A percentile compares a stretch with the other conserved stretches of the same genome.
phyloP scores from a whole-genome alignment of 1,284 basidiomycete genomes.

The Microbotryum scabiosae region DNA sequence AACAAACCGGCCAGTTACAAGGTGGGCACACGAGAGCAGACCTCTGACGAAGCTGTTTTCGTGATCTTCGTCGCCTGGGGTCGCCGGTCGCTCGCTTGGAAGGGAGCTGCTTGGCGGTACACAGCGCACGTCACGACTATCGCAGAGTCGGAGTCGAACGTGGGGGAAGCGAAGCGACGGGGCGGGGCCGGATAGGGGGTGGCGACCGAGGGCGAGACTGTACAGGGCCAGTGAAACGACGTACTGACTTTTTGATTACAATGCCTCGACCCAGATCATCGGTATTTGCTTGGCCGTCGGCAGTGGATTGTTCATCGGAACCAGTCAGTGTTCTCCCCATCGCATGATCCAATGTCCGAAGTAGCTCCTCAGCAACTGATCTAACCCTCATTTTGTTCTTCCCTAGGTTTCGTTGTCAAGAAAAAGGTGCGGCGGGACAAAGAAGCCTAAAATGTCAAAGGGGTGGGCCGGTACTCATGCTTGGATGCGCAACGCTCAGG shows the following conservation, averaged over 20 bases:
- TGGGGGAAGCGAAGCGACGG: background rate
- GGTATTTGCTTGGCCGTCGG: constrained; percentile 67
- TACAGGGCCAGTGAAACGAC: background rate
- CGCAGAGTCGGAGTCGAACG: background rate
- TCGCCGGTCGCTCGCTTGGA: too few relatives aligned
- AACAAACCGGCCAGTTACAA: background rate
- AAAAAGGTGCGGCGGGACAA: constrained; percentile 57
- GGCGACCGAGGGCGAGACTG: background rate
- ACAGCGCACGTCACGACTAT: background rate
- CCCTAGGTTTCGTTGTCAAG: constrained; percentile 55
- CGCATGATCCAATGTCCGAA: too few relatives aligned
- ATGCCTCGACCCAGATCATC: constrained; percentile 41
- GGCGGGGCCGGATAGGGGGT: background rate
- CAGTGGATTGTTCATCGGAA: constrained; percentile 82
- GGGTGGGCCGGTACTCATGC: background rate
- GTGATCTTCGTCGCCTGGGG: too few relatives aligned
- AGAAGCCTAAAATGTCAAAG: too few relatives aligned
- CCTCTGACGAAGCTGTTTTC: too few relatives aligned
- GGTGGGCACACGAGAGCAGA: background rate
- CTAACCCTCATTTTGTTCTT: too few relatives aligned
- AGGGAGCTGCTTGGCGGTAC: too few relatives aligned
- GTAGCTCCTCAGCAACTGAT: too few relatives aligned
- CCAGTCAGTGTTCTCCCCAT: constrained; percentile 57
- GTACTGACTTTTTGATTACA: constrained; percentile 29
- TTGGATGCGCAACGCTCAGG: constrained; percentile 18